A percentile compares a stretch with the other conserved stretches of the same genome.
These are phyloP conservation scores for Mortierella sp. DNA, from an alignment of 371 early-diverging fungal genomes.

Conservation along the genomic window DNA sequence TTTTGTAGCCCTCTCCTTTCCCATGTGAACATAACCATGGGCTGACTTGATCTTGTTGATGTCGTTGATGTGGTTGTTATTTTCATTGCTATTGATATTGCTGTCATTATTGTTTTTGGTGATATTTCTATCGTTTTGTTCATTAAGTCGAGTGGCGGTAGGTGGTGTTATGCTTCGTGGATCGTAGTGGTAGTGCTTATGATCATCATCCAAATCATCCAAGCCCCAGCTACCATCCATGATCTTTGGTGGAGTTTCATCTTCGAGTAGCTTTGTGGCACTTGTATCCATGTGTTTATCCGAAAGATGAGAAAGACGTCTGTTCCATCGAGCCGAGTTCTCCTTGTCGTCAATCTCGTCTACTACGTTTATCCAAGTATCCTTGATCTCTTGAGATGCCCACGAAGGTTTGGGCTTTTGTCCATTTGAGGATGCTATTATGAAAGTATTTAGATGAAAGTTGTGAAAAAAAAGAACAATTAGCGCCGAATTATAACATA, in stretches of 20 bases:
- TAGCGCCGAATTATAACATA: conserved; percentile 8
- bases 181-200: neutral
- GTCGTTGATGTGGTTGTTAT: conserved; percentile 3
- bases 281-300: conserved; percentile 37
- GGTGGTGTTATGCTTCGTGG: conserved; percentile 21
- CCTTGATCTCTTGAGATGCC: conserved; percentile 31
- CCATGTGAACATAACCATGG: conserved; percentile 50
- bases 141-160: conserved; percentile 17
- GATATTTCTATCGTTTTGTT: conserved; percentile 36
- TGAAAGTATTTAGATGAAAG: neutral
- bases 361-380: conserved; percentile 30
- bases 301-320: conserved; percentile 38
- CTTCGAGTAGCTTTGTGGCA: conserved; percentile 30
- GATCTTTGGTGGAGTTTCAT: conserved; percentile 45
- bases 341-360: conserved; percentile 5
- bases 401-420: conserved; percentile 17
- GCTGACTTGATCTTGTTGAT: conserved; percentile 10
- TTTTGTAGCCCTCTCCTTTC: conserved; percentile 2
- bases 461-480: neutral
- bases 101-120: conserved; percentile 44
- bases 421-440: neutral
- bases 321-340: conserved; percentile 4
- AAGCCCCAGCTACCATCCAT: conserved; percentile 51
- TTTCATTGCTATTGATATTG: neutral
- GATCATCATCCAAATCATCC: conserved; percentile 36